These are phyloP conservation scores for Myriosclerotinia duriaeana DNA, from an alignment of 2,329 filamentous ascomycete genomes.

Conservation along the genomic window DNA sequence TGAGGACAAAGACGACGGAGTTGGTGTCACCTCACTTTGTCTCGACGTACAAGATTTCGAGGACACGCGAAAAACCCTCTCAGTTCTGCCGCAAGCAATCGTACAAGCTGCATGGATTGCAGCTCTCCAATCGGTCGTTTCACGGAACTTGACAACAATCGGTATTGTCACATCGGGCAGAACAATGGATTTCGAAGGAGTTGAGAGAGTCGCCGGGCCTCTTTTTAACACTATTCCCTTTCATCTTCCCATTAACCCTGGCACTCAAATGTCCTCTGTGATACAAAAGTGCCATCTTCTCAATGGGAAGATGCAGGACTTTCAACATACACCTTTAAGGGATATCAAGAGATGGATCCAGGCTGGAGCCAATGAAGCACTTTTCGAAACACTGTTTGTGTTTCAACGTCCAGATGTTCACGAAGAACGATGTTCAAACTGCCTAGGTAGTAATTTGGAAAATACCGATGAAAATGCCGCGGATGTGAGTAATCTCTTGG, in stretches of 20 bases:
- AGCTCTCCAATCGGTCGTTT: slow-evolving; percentile 55
- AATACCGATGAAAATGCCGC: slow-evolving; percentile 47
- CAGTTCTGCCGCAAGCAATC: slow-evolving; percentile 76
- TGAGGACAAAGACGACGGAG: slow-evolving; percentile 4
- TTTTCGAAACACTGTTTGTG: slow-evolving; percentile 82
- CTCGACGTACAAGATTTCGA: slow-evolving; percentile 51
- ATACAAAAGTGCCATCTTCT: slow-evolving; percentile 67
- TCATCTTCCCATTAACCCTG: slow-evolving; percentile 47
- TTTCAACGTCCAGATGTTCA: slow-evolving; percentile 60
- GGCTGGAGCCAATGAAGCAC: slow-evolving; percentile 47
- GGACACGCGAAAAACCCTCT: slow-evolving; percentile 54
- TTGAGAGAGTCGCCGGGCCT: slow-evolving; percentile 72
- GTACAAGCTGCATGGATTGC: slow-evolving; percentile 73
- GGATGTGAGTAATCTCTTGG: slow-evolving; percentile 41
- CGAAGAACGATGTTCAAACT: slow-evolving; percentile 34
- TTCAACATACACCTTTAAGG: slow-evolving; percentile 76
- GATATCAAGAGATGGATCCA: slow-evolving; percentile 78
- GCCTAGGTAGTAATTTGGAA: slow-evolving; percentile 56
- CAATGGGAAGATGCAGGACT: slow-evolving; percentile 65
- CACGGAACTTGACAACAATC: slow-evolving; percentile 48
- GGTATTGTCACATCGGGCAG: slow-evolving; percentile 81
- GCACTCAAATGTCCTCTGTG: slow-evolving; percentile 58
- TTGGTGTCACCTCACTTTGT: slow-evolving; percentile 35
- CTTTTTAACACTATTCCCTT: slow-evolving; percentile 89
- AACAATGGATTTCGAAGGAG: slow-evolving; percentile 63